A percentile compares a stretch with the other conserved stretches of the same genome.
Evolutionary conservation across 2,329 filamentous ascomycete species (phyloP).

Genomic region (Teratosphaeria gauchensis): DNA sequence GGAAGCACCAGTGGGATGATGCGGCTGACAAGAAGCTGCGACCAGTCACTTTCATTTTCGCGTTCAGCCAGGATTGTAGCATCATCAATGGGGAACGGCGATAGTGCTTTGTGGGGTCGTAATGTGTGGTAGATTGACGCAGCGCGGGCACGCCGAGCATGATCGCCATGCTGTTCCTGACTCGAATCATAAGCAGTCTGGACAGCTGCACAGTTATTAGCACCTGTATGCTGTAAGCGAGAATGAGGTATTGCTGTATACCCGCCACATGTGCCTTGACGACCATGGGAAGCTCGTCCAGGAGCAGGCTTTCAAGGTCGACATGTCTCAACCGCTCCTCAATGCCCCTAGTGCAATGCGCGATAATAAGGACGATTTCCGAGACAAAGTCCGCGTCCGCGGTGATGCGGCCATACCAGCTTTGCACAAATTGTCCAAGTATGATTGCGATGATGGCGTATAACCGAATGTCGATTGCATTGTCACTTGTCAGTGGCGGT

Average conservation of each 20-base stretch:
- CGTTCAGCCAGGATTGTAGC: constrained; percentile 45
- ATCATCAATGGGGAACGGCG: constrained; percentile 55
- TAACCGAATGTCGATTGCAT: constrained; percentile 84
- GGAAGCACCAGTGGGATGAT: constrained; percentile 76
- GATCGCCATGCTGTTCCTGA: not conserved
- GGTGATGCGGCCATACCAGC: constrained; percentile 90
- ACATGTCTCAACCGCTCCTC: constrained; percentile 77
- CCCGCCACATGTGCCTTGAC: constrained; percentile 71
- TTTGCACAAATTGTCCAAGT: constrained; percentile 79
- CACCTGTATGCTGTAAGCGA: constrained; percentile 3
- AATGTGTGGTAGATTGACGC: constrained; percentile 64
- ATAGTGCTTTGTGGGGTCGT: constrained; percentile 69
- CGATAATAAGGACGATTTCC: constrained; percentile 82
- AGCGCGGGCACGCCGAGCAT: constrained; percentile 6
- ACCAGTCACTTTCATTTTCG: constrained; percentile 72
- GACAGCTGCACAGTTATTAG: constrained; percentile 15
- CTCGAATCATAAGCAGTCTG: constrained; percentile 6
- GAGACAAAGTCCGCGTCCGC: constrained; percentile 79
- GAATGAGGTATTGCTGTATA: constrained; percentile 30
- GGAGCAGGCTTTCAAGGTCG: constrained; percentile 69
- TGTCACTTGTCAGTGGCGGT: constrained; percentile 85
- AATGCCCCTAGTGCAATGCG: constrained; percentile 78
- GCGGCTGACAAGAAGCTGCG: constrained; percentile 77
- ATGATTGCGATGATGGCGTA: constrained; percentile 89
- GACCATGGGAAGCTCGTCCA: constrained; percentile 81